phyloP scores from a whole-genome alignment of 192 early-diverging fungal genomes.

The Gigaspora rosea region DNA sequence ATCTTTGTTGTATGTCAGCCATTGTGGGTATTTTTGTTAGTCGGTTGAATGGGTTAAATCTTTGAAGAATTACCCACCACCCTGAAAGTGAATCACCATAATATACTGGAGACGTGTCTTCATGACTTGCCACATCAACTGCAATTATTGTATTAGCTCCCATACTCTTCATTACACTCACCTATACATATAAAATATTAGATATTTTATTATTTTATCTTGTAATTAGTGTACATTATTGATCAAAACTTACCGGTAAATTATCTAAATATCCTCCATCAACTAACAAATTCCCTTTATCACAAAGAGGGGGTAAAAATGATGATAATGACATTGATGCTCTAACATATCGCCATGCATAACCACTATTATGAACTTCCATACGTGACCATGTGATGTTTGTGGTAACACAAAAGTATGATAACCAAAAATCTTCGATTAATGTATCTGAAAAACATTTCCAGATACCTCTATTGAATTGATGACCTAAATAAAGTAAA shows the following conservation, averaged over 20 bases:
- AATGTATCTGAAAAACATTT: conserved; percentile 91
- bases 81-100: conserved; percentile 93
- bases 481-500: conserved; percentile 61
- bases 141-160: conserved; percentile 93
- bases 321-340: conserved; percentile 98
- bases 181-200: conserved; percentile 37
- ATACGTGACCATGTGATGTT: conserved; percentile 96
- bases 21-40: conserved; percentile 79
- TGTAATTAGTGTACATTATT: conserved; percentile 25
- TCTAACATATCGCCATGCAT: conserved; percentile 96
- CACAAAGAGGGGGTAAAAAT: conserved; percentile 93
- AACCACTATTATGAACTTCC: conserved; percentile 89
- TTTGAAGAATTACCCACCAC: conserved; percentile 85
- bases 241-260: conserved; percentile 77
- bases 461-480: conserved; percentile 96
- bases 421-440: conserved; percentile 98
- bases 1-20: conserved; percentile 90
- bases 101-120: conserved; percentile 90
- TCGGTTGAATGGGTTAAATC: conserved; percentile 76
- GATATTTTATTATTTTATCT: conserved; percentile 9
- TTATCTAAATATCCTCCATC: conserved; percentile 99
- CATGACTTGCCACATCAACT: conserved; percentile 87
- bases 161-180: conserved; percentile 71
- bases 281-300: conserved; percentile 95
- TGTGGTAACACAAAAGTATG: conserved; percentile 92